Evolutionary conservation across 176 grass and related monocot species (phyloP), one percentile per base, ranked within the genome.

Genomic region (Oryza meyeriana): DNA sequence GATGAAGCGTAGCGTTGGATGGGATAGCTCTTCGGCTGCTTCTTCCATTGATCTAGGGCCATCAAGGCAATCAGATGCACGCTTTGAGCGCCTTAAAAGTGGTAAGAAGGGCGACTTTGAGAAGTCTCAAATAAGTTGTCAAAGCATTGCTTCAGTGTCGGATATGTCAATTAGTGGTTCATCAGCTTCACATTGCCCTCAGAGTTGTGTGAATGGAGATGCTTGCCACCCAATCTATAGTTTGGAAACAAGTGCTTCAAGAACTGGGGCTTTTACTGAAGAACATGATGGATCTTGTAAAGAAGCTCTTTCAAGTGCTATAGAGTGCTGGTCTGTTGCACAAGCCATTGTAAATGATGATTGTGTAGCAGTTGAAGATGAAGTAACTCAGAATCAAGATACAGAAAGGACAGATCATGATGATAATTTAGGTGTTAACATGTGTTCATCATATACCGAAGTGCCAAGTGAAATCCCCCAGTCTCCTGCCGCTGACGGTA

Each of bases 31-130:
- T 86, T 93, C 92, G 70, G 85, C 83, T 86, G 86, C 84, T 80
- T 91, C 92, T 72, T 98, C 96, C 57, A 84, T 91, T 67, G 96
- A 98, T 93, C 82, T 98, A 71, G 87, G 91, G 11, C 85, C 93
- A 76, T 91, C 85, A 72, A 89, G 82, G 76, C 90, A 88, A 69
- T 85, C 86, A 47, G 80, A 82, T 32, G 70, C 31, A 75, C 65
- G 42, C 32, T 69, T 86, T 86, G 89, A 92, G 44, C 87, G 66
- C 11, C 82, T 85, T 72, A 83, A 69, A 47, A 92, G 83, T 20
- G 52, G 67, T 64, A 94, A 79, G 79, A 94, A 64, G 83, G 58
- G 74, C 72, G 88, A 90, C 69, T 83, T 72, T 2, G 85, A 90
- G 81, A 90, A 91, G 52, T 61, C 47, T 71, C 87, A 77, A 69